Percentiles rank a stretch among this genome's conserved stretches.
Conservation (phyloP, 345 rosid genomes). For the Streptanthus diversifolius region DNA sequence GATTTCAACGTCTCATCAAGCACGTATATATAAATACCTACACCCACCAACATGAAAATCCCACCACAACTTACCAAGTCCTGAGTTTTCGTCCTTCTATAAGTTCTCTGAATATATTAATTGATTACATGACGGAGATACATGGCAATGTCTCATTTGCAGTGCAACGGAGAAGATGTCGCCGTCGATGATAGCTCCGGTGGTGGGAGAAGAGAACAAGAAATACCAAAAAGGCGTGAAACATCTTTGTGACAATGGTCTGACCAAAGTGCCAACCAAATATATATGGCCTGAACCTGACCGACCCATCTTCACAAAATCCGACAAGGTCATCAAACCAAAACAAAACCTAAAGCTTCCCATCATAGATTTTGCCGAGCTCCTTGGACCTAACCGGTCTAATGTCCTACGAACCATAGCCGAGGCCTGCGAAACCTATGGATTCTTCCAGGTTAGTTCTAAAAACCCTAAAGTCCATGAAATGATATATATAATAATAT, state of each 20-base stretch:
- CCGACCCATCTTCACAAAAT: constrained; percentile 39
- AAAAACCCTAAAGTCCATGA: neutral
- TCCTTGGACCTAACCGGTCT: constrained; percentile 52
- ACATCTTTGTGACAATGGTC: constrained; percentile 55
- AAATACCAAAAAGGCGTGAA: constrained; percentile 70
- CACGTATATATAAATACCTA: constrained; percentile 25
- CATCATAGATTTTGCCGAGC: constrained; percentile 62
- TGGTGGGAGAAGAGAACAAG: constrained; percentile 28
- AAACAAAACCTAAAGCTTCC: constrained; percentile 57
- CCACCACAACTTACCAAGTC: constrained; percentile 22
- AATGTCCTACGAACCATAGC: constrained; percentile 51
- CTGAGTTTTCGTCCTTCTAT: neutral
- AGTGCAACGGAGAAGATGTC: constrained; percentile 38
- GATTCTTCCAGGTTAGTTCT: constrained; percentile 69
- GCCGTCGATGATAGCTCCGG: constrained; percentile 46
- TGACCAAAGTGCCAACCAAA: constrained; percentile 56
- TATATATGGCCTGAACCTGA: constrained; percentile 62
- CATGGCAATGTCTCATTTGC: constrained; percentile 2
- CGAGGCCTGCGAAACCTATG: constrained; percentile 62
- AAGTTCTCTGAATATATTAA: neutral
- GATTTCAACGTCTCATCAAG: constrained; percentile 28
- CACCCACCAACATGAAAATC: constrained; percentile 23
- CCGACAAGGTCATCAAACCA: constrained; percentile 21
- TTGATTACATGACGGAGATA: neutral
- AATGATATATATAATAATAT: neutral